A percentile compares a stretch with the other conserved stretches of the same genome.
These are phyloP conservation scores for Huntiella decipiens DNA, from an alignment of 2,329 filamentous ascomycete species.

Conservation along the genomic window DNA sequence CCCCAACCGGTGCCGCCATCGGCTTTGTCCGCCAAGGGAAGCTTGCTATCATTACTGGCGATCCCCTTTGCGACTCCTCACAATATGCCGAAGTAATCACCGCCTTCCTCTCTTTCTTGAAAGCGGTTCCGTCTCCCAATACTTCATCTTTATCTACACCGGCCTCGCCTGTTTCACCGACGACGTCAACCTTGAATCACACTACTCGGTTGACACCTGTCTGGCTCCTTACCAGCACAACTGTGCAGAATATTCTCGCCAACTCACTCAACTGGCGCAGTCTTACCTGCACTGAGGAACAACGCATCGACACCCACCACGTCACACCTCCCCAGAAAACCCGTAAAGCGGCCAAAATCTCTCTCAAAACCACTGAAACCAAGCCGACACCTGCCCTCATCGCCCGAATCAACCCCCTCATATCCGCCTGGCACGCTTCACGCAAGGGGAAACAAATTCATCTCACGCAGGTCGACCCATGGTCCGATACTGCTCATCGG, in stretches of 20 bases:
- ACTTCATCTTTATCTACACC: too few relatives aligned
- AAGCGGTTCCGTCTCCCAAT: background rate
- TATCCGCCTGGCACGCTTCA: slow-evolving; percentile 59
- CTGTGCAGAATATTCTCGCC: slow-evolving; percentile 62
- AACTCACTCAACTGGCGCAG: slow-evolving; percentile 65
- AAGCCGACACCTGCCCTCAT: slow-evolving; percentile 50
- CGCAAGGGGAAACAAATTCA: slow-evolving; percentile 77
- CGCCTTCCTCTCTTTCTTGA: slow-evolving; percentile 48
- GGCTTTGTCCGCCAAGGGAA: slow-evolving; percentile 61
- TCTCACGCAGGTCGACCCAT: slow-evolving; percentile 73
- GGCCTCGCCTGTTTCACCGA: too few relatives aligned
- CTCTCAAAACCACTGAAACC: slow-evolving; percentile 60
- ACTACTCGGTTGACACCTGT: slow-evolving; percentile 55
- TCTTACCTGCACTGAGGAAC: slow-evolving; percentile 72
- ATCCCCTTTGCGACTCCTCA: slow-evolving; percentile 63
- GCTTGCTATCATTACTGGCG: slow-evolving; percentile 68
- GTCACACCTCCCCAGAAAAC: slow-evolving; percentile 51
- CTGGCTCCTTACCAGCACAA: slow-evolving; percentile 73
- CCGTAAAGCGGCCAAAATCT: slow-evolving; percentile 62
- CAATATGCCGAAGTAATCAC: slow-evolving; percentile 59
- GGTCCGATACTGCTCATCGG: slow-evolving; percentile 66
- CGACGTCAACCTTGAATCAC: slow-evolving; percentile 32
- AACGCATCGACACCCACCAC: slow-evolving; percentile 55
- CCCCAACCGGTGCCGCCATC: slow-evolving; percentile 59
- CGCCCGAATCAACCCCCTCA: slow-evolving; percentile 48